Conservation (phyloP, 179 eudicot species). For the Beta macrorhiza region DNA sequence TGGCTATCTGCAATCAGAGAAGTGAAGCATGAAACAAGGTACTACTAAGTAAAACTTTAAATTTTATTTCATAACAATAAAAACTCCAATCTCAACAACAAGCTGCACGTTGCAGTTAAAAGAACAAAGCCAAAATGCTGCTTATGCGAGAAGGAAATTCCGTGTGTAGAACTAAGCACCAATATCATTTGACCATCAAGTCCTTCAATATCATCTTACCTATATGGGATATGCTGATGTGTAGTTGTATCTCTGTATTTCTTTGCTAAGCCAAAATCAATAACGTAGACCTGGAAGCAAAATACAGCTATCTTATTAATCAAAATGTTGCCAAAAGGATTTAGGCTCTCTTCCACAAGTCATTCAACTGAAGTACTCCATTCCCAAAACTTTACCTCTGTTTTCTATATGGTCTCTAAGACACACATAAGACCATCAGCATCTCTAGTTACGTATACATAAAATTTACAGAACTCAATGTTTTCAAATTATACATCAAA, state of each 20-base stretch:
- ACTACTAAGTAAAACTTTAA: background rate
- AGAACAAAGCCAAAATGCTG: background rate
- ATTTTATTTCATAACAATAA: background rate
- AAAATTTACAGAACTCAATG: too few species aligned
- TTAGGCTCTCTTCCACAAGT: background rate
- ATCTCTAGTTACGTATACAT: too few species aligned
- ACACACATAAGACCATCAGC: too few species aligned
- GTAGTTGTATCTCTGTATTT: conserved; percentile 74
- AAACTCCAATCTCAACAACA: background rate
- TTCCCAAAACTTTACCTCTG: too few species aligned
- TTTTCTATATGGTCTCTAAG: too few species aligned
- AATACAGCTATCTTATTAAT: conserved; percentile 3
- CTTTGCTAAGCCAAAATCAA: conserved; percentile 95
- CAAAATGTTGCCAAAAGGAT: background rate
- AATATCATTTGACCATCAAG: conserved; percentile 5
- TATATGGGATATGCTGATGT: conserved; percentile 88
- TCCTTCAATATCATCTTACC: conserved; percentile 40
- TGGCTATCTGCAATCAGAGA: background rate
- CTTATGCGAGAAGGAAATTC: background rate
- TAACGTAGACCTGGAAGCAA: conserved; percentile 53
- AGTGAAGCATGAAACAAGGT: background rate
- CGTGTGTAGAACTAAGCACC: background rate
- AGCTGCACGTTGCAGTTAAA: background rate
- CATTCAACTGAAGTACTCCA: background rate
- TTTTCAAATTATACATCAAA: too few species aligned